Conservation (phyloP, 345 rosid genomes). For the Gynandropsis gynandra region DNA sequence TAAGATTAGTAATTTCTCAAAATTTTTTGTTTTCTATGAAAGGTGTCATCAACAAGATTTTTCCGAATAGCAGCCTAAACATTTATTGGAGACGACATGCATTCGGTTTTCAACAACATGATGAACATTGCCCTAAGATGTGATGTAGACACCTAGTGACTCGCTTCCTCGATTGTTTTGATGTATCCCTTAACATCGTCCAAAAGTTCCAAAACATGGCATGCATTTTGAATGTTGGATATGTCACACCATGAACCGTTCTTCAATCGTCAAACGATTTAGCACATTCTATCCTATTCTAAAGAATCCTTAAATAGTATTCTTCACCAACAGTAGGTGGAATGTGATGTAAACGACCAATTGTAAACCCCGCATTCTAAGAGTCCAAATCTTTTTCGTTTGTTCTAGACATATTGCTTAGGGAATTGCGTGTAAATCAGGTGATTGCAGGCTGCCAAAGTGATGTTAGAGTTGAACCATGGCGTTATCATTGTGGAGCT, state of each 20-base stretch:
- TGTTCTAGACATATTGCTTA: neutral
- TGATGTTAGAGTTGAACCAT: too few species aligned
- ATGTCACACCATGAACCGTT: neutral
- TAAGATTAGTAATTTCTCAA: too few species aligned
- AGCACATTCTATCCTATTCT: neutral
- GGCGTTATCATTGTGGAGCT: too few species aligned
- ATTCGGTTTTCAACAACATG: neutral
- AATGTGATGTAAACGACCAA: neutral
- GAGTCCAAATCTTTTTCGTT: neutral
- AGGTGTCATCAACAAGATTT: neutral
- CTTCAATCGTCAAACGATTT: neutral
- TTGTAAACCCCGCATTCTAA: neutral
- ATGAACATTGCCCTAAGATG: neutral
- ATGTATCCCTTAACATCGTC: neutral
- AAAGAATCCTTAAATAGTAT: neutral
- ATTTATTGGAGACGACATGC: neutral
- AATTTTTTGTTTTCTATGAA: neutral
- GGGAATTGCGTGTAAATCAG: neutral
- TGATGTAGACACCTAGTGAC: neutral
- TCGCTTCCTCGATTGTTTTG: neutral
- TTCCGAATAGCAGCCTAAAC: neutral
- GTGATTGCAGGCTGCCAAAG: neutral
- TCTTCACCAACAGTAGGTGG: neutral
- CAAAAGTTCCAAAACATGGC: neutral
- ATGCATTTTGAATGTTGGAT: conserved; percentile 2